A percentile compares a stretch with the other conserved stretches of the same genome.
Conservation (phyloP, 345 rosid species). For the Carallia brachiata region DNA sequence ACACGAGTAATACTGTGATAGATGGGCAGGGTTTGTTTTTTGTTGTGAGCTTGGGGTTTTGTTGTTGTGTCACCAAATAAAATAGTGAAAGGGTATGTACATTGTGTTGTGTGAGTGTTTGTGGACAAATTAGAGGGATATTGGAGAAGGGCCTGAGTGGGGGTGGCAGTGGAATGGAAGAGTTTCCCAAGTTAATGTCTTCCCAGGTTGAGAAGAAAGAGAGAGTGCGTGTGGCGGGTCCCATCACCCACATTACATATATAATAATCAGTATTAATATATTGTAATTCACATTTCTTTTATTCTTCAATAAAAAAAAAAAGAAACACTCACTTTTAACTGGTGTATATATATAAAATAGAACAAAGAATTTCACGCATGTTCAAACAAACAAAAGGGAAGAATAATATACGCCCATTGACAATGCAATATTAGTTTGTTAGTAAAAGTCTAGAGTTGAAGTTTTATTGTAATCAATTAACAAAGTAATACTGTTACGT, state of each 20-base stretch:
- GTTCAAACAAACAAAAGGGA: too few relatives aligned
- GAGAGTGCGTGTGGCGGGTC: slow-evolving; percentile 44
- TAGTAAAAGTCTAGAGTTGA: too few relatives aligned
- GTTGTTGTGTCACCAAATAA: slow-evolving; percentile 24
- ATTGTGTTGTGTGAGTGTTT: not conserved
- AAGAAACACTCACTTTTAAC: too few relatives aligned
- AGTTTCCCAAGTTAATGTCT: slow-evolving; percentile 29
- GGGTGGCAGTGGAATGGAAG: slow-evolving; percentile 8
- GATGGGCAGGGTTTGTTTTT: slow-evolving; percentile 37
- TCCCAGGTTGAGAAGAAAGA: not conserved
- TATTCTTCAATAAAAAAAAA: too few relatives aligned
- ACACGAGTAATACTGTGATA: slow-evolving; percentile 7
- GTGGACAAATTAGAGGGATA: slow-evolving; percentile 22
- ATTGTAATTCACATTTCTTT: not conserved
- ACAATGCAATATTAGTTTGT: too few relatives aligned
- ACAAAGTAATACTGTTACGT: too few relatives aligned
- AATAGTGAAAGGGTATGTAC: not conserved
- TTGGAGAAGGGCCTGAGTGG: not conserved
- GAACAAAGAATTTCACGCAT: too few relatives aligned
- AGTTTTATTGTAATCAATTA: too few relatives aligned
- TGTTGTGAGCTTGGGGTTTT: slow-evolving; percentile 26
- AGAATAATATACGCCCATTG: too few relatives aligned
- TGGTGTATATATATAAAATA: too few relatives aligned
- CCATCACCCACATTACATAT: slow-evolving; percentile 16
- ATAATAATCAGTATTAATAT: not conserved